These are phyloP conservation scores for Podospora anserina DNA, from an alignment of 495 filamentous ascomycete species.

Conservation along the genomic window DNA sequence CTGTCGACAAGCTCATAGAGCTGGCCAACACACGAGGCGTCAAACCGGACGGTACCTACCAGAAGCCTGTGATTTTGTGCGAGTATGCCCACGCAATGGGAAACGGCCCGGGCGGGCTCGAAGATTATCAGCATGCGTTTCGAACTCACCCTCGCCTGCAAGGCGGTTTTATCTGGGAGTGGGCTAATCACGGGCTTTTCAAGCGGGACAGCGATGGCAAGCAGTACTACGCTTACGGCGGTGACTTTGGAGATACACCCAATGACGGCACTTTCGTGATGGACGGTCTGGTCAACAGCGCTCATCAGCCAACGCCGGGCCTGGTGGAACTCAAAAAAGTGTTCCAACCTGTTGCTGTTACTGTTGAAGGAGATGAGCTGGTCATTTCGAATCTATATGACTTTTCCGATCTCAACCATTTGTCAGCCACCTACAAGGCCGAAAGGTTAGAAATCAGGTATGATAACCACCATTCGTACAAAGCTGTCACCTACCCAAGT, in stretches of 20 bases:
- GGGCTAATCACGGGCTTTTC: constrained; percentile 66
- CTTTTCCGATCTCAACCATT: constrained; percentile 49
- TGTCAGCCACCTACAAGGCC: constrained; percentile 28
- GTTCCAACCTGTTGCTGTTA: constrained; percentile 51
- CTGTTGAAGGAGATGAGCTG: constrained; percentile 25
- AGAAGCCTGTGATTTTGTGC: constrained; percentile 60
- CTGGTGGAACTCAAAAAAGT: constrained; percentile 60
- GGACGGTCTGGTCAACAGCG: constrained; percentile 59
- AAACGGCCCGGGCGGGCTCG: constrained; percentile 63
- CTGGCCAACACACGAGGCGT: constrained; percentile 40
- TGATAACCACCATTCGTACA: not conserved
- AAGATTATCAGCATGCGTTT: constrained; percentile 64
- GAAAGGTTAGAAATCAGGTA: constrained; percentile 24
- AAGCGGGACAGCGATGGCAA: constrained; percentile 47
- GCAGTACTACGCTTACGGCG: constrained; percentile 62
- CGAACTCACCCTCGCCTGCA: constrained; percentile 55
- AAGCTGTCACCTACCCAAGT: not conserved
- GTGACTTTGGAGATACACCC: constrained; percentile 64
- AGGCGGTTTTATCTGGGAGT: constrained; percentile 72
- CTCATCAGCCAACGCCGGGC: constrained; percentile 58
- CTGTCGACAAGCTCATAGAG: constrained; percentile 48
- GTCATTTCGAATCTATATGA: constrained; percentile 51
- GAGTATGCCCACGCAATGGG: constrained; percentile 73
- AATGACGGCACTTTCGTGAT: constrained; percentile 65
- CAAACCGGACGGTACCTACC: constrained; percentile 38